Base-by-base conservation (phyloP, 2,329 filamentous ascomycete genomes). In the Neonectria hederae region DNA sequence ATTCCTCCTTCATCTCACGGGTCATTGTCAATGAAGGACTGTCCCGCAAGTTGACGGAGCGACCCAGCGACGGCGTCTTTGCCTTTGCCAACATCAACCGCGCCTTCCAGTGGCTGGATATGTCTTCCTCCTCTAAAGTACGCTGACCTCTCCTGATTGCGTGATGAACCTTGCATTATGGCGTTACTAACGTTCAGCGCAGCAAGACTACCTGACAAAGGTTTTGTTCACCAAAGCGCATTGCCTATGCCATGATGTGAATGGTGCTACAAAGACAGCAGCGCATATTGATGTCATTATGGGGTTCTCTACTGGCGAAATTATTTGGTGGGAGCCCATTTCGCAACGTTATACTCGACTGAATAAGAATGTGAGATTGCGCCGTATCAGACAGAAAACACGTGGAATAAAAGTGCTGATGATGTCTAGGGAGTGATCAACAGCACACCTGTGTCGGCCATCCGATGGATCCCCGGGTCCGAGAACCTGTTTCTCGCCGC, bases 311-410 rank as follows among this genome's bases (percentile, higher is more conserved):
- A 97, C 94, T 0, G 94, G 94, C 42, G 96, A 99, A 78, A 94
- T 99, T 52, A 95, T 99, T 66, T 99, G 96, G 96, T 98, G 96
- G 83, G 96, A 99, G 79, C 94, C 96, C 11, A 92, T 97, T 74
- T 95, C 94, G 42, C 95, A 98, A 74, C 94, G 97, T 76, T 99
- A 99, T 78, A 92, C 93, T 3, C 90, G 96, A 21, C 85, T 99
- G 74, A 99, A 99, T 77, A 99, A 99, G 81, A 98, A 98, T 77
- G 90, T 92, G 79, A 71, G 86, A 67, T 45, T 24, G 40, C 63
- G 14, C 42, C 60, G 55, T 56, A 30, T 9, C 9, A 24, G 32
- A 28, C 2, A 19, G 1, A 17, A 28, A 22, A 5, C 22, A 22
- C 24, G 32, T 24, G 28, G n/a, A 11, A 21, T 22, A 22, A 42